Percentiles rank a stretch among this genome's conserved stretches.
Evolutionary conservation across 2,329 filamentous ascomycete species (phyloP).

Genomic region (Lasiodiplodia theobromae): DNA sequence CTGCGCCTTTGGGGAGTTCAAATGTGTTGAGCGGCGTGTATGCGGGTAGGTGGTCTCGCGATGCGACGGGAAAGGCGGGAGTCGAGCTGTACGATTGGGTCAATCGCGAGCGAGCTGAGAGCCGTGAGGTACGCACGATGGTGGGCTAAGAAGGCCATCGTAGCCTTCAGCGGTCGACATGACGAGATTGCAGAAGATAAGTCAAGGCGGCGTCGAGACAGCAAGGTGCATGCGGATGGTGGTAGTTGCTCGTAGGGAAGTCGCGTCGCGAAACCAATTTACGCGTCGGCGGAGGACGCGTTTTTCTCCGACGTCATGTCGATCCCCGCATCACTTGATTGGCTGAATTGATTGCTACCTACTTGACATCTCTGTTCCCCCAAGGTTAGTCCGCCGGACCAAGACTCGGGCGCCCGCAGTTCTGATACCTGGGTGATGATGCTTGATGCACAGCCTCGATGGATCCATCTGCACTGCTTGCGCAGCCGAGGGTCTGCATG

Average conservation of each 20-base stretch:
- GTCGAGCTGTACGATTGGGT: constrained; percentile 16
- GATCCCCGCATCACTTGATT: background rate
- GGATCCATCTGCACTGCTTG: constrained; percentile 16
- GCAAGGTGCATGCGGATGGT: background rate
- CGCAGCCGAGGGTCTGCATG: constrained; percentile 23
- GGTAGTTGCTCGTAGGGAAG: background rate
- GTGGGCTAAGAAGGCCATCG: background rate
- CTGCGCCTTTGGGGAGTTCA: constrained; percentile 68
- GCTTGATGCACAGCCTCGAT: background rate
- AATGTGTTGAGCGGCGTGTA: constrained; percentile 83
- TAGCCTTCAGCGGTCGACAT: background rate
- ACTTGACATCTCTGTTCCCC: constrained; percentile 1
- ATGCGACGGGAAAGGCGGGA: constrained; percentile 15
- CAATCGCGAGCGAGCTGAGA: background rate
- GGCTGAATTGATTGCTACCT: background rate
- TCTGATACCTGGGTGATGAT: constrained; percentile 24
- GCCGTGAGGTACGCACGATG: background rate
- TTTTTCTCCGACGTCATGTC: constrained; percentile 2
- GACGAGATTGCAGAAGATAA: background rate
- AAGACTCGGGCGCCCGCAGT: constrained; percentile 18
- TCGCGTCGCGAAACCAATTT: constrained; percentile 19
- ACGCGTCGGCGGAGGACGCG: constrained; percentile 14
- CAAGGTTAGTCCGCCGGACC: constrained; percentile 27
- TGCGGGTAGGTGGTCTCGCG: constrained; percentile 49
- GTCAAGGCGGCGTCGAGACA: background rate